A percentile compares a stretch with the other conserved stretches of the same genome.
Conservation (phyloP, 768 basidiomycete species). For the Chalciporus sphaerocephalus region DNA sequence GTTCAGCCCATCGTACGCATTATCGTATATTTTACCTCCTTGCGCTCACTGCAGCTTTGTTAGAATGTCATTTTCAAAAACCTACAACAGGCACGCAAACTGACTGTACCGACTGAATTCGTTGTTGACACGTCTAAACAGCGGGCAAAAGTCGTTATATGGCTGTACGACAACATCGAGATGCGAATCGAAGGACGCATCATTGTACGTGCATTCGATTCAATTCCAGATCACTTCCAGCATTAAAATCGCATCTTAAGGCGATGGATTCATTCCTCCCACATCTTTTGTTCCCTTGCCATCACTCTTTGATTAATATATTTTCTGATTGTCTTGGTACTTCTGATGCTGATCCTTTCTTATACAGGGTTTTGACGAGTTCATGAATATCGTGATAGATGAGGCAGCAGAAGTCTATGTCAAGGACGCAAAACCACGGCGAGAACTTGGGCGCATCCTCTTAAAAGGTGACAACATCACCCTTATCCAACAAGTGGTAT, state of each 20-base stretch:
- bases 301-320: slow-evolving; percentile 2
- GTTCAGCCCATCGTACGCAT: slow-evolving; percentile 94
- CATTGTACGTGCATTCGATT: slow-evolving; percentile 61
- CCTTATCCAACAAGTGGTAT: slow-evolving; percentile 74
- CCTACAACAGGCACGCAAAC: slow-evolving; percentile 67
- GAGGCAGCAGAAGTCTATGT: slow-evolving; percentile 90
- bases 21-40: neutral
- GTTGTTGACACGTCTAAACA: slow-evolving; percentile 30
- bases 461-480: slow-evolving; percentile 98
- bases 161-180: slow-evolving; percentile 96
- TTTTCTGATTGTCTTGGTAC: neutral
- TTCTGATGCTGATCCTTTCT: slow-evolving; percentile 22
- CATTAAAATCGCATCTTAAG: slow-evolving; percentile 41
- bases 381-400: slow-evolving; percentile 97
- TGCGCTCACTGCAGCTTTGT: slow-evolving; percentile 4
- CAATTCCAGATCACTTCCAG: slow-evolving; percentile 26
- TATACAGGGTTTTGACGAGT: slow-evolving; percentile 93
- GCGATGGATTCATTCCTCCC: slow-evolving; percentile 24
- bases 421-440: slow-evolving; percentile 80
- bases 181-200: slow-evolving; percentile 96
- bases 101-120: slow-evolving; percentile 1
- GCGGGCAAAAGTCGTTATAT: slow-evolving; percentile 84
- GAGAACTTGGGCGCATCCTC: slow-evolving; percentile 87
- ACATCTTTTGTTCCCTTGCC: slow-evolving; percentile 5
- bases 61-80: slow-evolving; percentile 99